Percentiles rank a stretch among this genome's conserved stretches.
Evolutionary conservation across 1,284 basidiomycete species (phyloP).

Genomic region (Amylostereum areolatum): DNA sequence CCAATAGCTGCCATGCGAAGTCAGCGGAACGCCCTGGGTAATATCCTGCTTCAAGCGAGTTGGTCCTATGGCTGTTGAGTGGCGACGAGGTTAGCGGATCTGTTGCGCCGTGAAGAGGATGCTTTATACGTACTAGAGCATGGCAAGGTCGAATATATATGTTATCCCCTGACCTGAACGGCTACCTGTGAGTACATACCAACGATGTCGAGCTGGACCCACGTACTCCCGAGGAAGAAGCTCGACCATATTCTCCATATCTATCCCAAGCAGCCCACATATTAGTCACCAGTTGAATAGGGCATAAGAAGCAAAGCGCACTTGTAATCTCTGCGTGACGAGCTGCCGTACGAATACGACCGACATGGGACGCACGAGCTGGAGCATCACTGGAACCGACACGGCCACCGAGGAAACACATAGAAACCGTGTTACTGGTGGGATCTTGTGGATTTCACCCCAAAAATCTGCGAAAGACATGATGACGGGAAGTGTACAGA

Average conservation of each 20-base stretch:
- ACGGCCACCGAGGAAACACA: slow-evolving; percentile 56
- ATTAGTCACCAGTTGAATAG: neutral
- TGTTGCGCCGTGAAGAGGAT: neutral
- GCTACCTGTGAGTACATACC: neutral
- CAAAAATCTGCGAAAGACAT: slow-evolving; percentile 19
- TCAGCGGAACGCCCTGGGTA: slow-evolving; percentile 61
- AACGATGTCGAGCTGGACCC: neutral
- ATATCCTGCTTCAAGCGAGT: slow-evolving; percentile 58
- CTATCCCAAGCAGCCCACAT: slow-evolving; percentile 27
- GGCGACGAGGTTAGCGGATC: neutral
- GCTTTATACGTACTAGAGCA: slow-evolving; percentile 63
- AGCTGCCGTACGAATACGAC: slow-evolving; percentile 51
- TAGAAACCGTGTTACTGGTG: slow-evolving; percentile 77
- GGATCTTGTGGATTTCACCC: slow-evolving; percentile 73
- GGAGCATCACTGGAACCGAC: slow-evolving; percentile 55
- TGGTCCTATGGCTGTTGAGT: slow-evolving; percentile 50
- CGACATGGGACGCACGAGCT: slow-evolving; percentile 48
- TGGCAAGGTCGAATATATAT: slow-evolving; percentile 69
- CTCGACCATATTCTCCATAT: slow-evolving; percentile 75
- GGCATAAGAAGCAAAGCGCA: slow-evolving; percentile 25
- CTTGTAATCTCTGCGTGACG: slow-evolving; percentile 48
- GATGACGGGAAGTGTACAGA: neutral
- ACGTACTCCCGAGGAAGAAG: slow-evolving; percentile 73
- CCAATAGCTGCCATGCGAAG: slow-evolving; percentile 67
- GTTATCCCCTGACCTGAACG: slow-evolving; percentile 46